Base-by-base conservation (phyloP, 768 basidiomycete genomes). In the Boletales sp. region DNA sequence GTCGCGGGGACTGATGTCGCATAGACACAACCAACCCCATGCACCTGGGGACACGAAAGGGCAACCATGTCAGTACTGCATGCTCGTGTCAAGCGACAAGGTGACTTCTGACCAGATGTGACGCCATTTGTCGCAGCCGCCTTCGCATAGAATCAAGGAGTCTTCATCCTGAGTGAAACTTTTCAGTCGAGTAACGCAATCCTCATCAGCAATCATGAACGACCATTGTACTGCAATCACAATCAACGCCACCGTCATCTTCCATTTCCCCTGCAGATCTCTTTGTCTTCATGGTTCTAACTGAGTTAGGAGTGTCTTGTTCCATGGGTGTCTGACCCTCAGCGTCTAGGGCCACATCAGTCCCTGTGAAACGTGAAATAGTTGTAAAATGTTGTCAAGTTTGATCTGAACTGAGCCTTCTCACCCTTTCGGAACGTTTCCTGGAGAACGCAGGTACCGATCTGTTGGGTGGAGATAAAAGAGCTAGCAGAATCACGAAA, bases 101-200 rank as follows among this genome's bases (percentile, higher is more conserved):
- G 19, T 8, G 43, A 43, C 27, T 50, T 61, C 79, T 47, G 47
- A 89, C 89, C 89, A 92, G 38, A 82, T 58, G 63, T 92, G 90
- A 61, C 79, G 85, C 87, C 87, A 90, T 50, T 72, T 77, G 15
- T 72, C 72, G 65, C 90, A 90, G n/a, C 74, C 80, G 9, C 81
- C 83, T 51, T 90, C 87, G 59, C 89, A 92, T 48, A 80, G 74
- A 48, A 80, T 76, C 27, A 56, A 60, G 19, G 77, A 73, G 53
- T 85, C 84, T 27, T 83, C 81, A 14, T 72, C 59, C 86, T 89
- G 39, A 18, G 43, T 17, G 13, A 37, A 12, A 51, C 30, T 1
- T 42, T 34, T 60, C 27, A 51, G 42, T 15, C 15, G 32, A 29
- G 24, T 7, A 17, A 15, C 40, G 12, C 27, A 24, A 6, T 27